Percentiles rank a stretch among this genome's conserved stretches.
Conservation (phyloP, 2,329 filamentous ascomycete species). For the Colletotrichum endophyticum region DNA sequence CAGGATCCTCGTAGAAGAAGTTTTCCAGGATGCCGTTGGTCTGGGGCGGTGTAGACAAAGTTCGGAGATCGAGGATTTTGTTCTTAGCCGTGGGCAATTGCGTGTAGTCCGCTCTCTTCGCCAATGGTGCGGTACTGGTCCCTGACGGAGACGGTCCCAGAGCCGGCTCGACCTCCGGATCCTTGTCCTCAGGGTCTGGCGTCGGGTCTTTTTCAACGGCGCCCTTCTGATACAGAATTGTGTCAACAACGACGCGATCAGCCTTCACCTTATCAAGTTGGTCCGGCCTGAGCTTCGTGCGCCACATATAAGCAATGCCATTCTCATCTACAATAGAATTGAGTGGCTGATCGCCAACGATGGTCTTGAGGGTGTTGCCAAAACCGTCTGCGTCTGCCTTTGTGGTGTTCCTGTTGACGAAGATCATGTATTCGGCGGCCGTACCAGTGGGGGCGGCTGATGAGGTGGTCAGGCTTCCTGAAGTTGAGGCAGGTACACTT, state of each 20-base stretch:
- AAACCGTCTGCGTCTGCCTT: background rate
- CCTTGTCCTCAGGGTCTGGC: background rate
- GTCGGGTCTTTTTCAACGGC: background rate
- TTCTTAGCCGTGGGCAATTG: background rate
- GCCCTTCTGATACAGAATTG: background rate
- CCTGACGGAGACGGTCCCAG: background rate
- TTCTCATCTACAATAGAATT: background rate
- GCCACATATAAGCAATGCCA: background rate
- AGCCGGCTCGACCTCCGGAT: background rate
- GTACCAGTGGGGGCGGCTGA: background rate
- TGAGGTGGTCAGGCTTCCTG: background rate
- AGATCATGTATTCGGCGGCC: background rate
- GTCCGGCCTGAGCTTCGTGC: background rate
- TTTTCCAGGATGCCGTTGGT: background rate
- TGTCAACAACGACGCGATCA: background rate
- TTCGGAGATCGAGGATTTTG: background rate
- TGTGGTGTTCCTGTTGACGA: background rate
- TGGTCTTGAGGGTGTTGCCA: background rate
- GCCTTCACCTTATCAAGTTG: background rate
- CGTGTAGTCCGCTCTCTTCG: background rate
- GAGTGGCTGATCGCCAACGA: background rate
- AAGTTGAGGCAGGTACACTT: background rate
- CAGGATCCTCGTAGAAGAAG: background rate
- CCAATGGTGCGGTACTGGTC: background rate
- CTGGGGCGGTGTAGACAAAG: background rate